Evolutionary conservation across 352 stramenopile genomes (phyloP).

Genomic region (Phytophthora pistaciae): DNA sequence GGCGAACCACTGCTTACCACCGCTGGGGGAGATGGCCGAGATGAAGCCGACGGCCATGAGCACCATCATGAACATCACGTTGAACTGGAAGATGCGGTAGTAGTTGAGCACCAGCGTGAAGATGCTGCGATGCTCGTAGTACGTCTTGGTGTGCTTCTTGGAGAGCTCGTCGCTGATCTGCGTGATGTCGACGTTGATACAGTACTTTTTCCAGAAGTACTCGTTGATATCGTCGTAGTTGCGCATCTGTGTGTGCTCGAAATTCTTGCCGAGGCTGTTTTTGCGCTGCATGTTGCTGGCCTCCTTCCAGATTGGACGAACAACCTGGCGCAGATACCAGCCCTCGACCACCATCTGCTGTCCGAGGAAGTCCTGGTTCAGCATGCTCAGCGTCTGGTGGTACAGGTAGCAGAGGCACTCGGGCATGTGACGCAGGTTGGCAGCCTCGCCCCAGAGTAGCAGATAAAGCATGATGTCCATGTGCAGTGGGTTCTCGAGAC

Average conservation of each 20-base stretch:
- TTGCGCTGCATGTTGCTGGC: conserved; percentile 72
- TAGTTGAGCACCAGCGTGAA: conserved; percentile 83
- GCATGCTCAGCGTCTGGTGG: conserved; percentile 76
- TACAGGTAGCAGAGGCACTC: conserved; percentile 98
- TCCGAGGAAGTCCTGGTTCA: conserved; percentile 69
- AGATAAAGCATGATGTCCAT: conserved; percentile 97
- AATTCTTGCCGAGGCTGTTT: conserved; percentile 65
- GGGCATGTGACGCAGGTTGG: conserved; percentile 96
- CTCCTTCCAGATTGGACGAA: conserved; percentile 72
- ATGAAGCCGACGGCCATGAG: conserved; percentile 69
- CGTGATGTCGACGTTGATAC: conserved; percentile 61
- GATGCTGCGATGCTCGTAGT: conserved; percentile 81
- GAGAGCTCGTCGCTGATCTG: conserved; percentile 58
- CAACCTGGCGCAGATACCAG: conserved; percentile 68
- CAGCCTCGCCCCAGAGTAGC: conserved; percentile 96
- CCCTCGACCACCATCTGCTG: conserved; percentile 50
- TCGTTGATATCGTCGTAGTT: conserved; percentile 89
- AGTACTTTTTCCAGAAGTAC: conserved; percentile 84
- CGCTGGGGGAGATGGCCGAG: conserved; percentile 65
- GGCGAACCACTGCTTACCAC: conserved; percentile 62
- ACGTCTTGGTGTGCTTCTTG: conserved; percentile 79
- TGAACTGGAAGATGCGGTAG: conserved; percentile 86
- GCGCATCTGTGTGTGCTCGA: conserved; percentile 74
- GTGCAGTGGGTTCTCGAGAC: conserved; percentile 67
- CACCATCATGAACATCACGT: conserved; percentile 79